Conservation (phyloP, 306 rosid genomes). For the Vicia villosa region DNA sequence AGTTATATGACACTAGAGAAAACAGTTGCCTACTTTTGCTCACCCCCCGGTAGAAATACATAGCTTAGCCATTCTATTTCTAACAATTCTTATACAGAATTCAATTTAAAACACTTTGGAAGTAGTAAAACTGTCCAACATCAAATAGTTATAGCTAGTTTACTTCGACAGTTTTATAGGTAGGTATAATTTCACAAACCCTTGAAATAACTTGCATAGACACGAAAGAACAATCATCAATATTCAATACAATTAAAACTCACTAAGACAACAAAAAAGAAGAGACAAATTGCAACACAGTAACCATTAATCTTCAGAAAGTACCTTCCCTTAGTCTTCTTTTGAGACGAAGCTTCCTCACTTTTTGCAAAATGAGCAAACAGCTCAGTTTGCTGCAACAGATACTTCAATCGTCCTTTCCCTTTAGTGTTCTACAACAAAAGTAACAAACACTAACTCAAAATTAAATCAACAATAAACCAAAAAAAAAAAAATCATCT, state of each 20-base stretch:
- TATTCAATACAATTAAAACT: neutral
- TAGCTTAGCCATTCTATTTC: neutral
- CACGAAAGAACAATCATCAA: neutral
- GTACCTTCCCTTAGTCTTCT: conserved; percentile 83
- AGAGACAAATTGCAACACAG: neutral
- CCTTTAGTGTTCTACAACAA: conserved; percentile 75
- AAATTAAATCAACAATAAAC: neutral
- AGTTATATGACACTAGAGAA: conserved; percentile 15
- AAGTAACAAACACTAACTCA: neutral
- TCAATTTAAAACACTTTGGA: neutral
- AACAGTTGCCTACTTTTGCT: neutral
- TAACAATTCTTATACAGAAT: neutral
- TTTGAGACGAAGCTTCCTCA: conserved; percentile 70
- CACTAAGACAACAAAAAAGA: neutral
- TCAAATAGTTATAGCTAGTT: neutral
- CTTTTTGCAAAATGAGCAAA: conserved; percentile 98
- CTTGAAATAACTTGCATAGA: conserved; percentile 4
- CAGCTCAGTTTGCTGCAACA: conserved; percentile 92
- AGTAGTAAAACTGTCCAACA: neutral
- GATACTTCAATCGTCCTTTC: conserved; percentile 91
- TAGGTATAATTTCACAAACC: neutral
- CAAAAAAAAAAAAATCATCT: neutral
- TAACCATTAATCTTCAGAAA: conserved; percentile 9
- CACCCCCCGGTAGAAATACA: conserved; percentile 11
- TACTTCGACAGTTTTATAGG: neutral